Evolutionary conservation across 2,329 filamentous ascomycete species (phyloP), one percentile per base, ranked within the genome.

Genomic region (Boeremia lycopersici): DNA sequence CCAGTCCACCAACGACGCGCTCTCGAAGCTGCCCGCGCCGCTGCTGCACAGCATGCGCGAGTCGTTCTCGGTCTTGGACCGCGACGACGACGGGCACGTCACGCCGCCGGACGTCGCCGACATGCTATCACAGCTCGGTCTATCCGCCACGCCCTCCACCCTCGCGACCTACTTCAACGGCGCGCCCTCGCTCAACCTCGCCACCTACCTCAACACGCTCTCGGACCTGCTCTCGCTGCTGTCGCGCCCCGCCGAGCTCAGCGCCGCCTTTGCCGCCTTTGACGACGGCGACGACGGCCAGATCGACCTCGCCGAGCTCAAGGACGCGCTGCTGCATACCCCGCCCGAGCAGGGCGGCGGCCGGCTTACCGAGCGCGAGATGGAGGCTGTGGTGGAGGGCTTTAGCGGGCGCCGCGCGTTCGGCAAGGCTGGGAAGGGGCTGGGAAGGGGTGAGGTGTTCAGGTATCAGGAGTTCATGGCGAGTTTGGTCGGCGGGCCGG

Each of bases 281-380:
- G 95, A 99, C 70, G 90, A 96, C 59, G 92, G 96, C 60, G 95
- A 99, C 72, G 95, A 90, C 67, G 95, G 95, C 3, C 92, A 97
- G 75, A 86, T 98, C 34, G 92, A 98, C 70, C 78, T 96, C 17
- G 83, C 79, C 0, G 91, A 96, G 74, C 77, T 99, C 59, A 86
- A 89, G 40, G 90, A 95, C 64, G 91, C 93, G 0, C 75, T 99
- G 39, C 76, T 97, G 35, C 85, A 92, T 62, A 96, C 92, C 0
- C 86, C 87, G 0, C 90, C 91, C 0, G 91, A 96, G 63, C 53
- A 65, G 2, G 73, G 72, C 5, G 72, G 73, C 57, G 64, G 60
- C 34, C 67, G 69, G 34, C 39, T 74, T 51, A 74, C 68, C 0
- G 72, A 75, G 56, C 57, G 72, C 9, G 92, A 98, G 70, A 87